Base-by-base conservation (phyloP, 495 filamentous ascomycete species). In the Neurospora sp. region DNA sequence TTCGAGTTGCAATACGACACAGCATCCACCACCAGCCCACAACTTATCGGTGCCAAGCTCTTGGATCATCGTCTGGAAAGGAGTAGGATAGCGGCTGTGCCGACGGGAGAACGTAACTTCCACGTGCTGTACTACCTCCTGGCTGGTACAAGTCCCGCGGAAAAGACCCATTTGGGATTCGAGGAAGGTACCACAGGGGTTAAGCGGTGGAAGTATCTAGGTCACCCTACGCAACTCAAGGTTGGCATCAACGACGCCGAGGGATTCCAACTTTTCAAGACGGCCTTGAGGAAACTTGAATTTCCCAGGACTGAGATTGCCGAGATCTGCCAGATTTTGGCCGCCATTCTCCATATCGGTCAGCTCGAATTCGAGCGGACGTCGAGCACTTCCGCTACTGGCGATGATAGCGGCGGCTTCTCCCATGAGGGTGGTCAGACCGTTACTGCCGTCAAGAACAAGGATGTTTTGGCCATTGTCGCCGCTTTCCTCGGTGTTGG, bases 231-330 rank as follows among this genome's bases (percentile, higher is more conserved):
- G 0, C 96, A 99, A 79, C 86, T 99, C 38, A 98, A 97, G 79
- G 93, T 98, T 40, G 96, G 96, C 31, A 93, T 99, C 79, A 97
- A 99, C 78, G 96, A 99, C 80, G 84, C 89, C 5, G 95, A 97
- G 77, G 95, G 95, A 0, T 99, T 99, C 82, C 93, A 96, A 79
- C 91, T 97, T 70, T 99, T 99, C 85, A 99, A 99, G 85, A 97
- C 92, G 0, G 96, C 96, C 4, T 83, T 99, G 70, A 84, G 95
- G 66, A 98, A 97, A 79, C 87, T 99, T 44, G 96, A 97, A 79
- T 98, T 99, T 75, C 93, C 94, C 2, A 88, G 94, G 31, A 89
- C 90, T 75, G 95, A 98, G 76, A 97, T 99, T 79, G 96, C 96
- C 42, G 94, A 97, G 79, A 92, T 98, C 72, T 99, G 96, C 79